Conservation (phyloP, 2,329 filamentous ascomycete species). For the Alternaria consortialis region DNA sequence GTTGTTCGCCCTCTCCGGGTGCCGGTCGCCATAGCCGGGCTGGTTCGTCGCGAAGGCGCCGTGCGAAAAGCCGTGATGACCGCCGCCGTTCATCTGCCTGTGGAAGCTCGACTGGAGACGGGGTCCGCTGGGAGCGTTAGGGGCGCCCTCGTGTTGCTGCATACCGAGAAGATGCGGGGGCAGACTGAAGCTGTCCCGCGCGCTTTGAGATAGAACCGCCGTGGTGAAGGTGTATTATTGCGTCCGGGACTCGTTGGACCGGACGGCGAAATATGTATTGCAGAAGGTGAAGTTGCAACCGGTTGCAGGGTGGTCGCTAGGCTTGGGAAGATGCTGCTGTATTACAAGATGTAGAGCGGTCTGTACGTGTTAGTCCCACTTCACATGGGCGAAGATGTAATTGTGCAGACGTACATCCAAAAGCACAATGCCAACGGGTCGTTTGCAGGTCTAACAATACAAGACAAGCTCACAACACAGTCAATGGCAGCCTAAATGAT, state of each 20-base stretch:
- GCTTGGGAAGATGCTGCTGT: conserved; percentile 37
- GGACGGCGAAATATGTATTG: conserved; percentile 52
- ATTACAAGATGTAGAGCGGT: conserved; percentile 45
- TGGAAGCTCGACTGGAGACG: conserved; percentile 71
- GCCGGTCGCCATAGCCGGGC: conserved; percentile 83
- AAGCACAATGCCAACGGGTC: conserved; percentile 35
- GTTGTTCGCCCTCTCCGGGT: conserved; percentile 84
- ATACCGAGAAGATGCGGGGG: conserved; percentile 86
- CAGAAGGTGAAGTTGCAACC: conserved; percentile 45
- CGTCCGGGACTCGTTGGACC: conserved; percentile 60
- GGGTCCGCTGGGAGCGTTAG: conserved; percentile 66
- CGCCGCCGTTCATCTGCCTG: conserved; percentile 69
- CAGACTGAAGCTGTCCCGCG: conserved; percentile 85
- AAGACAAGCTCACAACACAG: conserved; percentile 26
- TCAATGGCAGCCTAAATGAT: conserved; percentile 7
- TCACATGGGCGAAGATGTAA: background rate
- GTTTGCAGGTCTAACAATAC: conserved; percentile 27
- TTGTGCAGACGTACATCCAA: conserved; percentile 12
- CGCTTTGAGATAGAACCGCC: conserved; percentile 79
- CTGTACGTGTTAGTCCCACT: conserved; percentile 24
- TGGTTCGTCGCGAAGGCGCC: conserved; percentile 89
- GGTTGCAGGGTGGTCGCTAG: conserved; percentile 34
- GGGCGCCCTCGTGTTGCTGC: conserved; percentile 81
- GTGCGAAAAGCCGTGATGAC: conserved; percentile 91
- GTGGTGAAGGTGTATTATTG: conserved; percentile 73